Evolutionary conservation across 768 basidiomycete species (phyloP).

Genomic region (Tephrocybe sp.): DNA sequence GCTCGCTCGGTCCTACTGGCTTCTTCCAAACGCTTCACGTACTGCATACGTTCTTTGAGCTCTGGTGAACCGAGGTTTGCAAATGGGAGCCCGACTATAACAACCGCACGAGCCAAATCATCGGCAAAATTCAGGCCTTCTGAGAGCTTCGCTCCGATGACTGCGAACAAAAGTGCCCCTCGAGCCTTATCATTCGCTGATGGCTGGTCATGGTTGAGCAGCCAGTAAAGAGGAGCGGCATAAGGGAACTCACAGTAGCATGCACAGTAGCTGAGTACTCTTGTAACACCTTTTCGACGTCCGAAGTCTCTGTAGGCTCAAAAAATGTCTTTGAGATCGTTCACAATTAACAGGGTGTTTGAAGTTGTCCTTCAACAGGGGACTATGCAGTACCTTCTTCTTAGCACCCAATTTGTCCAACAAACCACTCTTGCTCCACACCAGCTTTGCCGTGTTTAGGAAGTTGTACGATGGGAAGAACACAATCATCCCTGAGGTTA

Average conservation of each 20-base stretch:
- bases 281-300: conserved; percentile 73
- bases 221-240: background rate
- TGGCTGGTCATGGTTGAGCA: background rate
- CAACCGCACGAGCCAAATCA: conserved; percentile 80
- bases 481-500: conserved; percentile 88
- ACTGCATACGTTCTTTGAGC: conserved; percentile 87
- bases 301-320: conserved; percentile 73
- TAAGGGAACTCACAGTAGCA: conserved; percentile 10
- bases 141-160: conserved; percentile 95
- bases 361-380: background rate
- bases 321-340: conserved; percentile 69
- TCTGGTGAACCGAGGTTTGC: conserved; percentile 91
- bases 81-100: conserved; percentile 90
- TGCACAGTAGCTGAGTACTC: conserved; percentile 63
- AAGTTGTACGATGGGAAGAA: conserved; percentile 94
- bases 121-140: conserved; percentile 85
- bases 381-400: conserved; percentile 62
- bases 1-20: conserved; percentile 33
- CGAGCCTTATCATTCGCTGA: conserved; percentile 31
- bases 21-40: conserved; percentile 66
- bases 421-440: conserved; percentile 66
- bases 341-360: background rate
- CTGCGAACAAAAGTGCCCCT: conserved; percentile 89
- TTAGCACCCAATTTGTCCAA: conserved; percentile 62
- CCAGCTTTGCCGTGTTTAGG: conserved; percentile 60